Conservation (phyloP, 2,329 filamentous ascomycete genomes). For the Neopestalotiopsis sp. region DNA sequence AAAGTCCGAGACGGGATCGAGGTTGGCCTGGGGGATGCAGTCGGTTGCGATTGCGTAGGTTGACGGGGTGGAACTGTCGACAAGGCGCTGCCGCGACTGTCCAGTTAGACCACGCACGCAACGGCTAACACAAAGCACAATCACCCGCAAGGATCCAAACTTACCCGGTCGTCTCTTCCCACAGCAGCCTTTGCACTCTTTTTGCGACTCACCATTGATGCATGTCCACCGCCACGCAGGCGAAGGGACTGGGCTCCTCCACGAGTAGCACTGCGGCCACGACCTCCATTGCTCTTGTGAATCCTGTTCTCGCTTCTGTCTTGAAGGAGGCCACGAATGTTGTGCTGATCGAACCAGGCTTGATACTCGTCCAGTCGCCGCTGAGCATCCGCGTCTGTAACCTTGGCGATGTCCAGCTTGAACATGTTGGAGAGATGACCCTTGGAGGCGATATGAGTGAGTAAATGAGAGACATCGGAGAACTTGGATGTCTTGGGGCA, state of each 20-base stretch:
- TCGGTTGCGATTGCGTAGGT: conserved; percentile 2
- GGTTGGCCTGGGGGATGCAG: conserved; percentile 8
- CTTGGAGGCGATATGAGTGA: conserved; percentile 92
- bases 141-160: conserved; percentile 6
- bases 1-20: background rate
- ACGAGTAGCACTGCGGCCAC: conserved; percentile 25
- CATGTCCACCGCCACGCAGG: background rate
- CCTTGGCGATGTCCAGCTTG: conserved; percentile 76
- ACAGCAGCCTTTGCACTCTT: background rate
- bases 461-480: conserved; percentile 87
- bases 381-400: conserved; percentile 69
- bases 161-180: conserved; percentile 14
- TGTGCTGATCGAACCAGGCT: conserved; percentile 75
- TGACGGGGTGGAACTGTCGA: background rate
- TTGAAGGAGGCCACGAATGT: conserved; percentile 74
- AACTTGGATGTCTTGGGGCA: conserved; percentile 82
- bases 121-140: background rate
- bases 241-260: conserved; percentile 5
- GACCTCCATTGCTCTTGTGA: conserved; percentile 39
- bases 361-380: conserved; percentile 71
- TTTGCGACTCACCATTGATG: conserved; percentile 3
- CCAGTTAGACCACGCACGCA: conserved; percentile 7
- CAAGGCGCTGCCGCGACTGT: conserved; percentile 3
- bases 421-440: conserved; percentile 87
- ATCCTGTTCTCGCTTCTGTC: conserved; percentile 78